Percentiles rank a stretch among this genome's conserved stretches.
These are phyloP conservation scores for Alternaria arborescens DNA, from an alignment of 2,329 filamentous ascomycete genomes.

Conservation along the genomic window DNA sequence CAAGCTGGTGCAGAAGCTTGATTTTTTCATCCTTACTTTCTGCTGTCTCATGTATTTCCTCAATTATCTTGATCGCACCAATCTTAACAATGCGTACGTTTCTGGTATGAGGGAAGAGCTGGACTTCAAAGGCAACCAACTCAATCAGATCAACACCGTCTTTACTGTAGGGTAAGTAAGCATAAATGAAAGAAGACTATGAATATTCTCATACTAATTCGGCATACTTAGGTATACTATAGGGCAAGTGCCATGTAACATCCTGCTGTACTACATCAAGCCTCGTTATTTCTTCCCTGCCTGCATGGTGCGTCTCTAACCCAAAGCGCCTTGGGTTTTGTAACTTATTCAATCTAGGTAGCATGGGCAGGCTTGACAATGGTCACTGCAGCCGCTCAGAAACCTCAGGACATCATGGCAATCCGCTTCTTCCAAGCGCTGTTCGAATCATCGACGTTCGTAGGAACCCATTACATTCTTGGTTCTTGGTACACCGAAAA, in stretches of 20 bases:
- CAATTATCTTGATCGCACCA: slow-evolving; percentile 50
- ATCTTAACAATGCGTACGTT: slow-evolving; percentile 55
- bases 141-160: slow-evolving; percentile 58
- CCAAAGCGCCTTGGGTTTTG: neutral
- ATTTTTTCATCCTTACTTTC: slow-evolving; percentile 71
- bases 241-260: slow-evolving; percentile 59
- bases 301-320: slow-evolving; percentile 62
- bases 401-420: slow-evolving; percentile 65
- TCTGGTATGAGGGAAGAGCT: slow-evolving; percentile 55
- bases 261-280: slow-evolving; percentile 68
- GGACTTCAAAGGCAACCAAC: slow-evolving; percentile 50
- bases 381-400: slow-evolving; percentile 63
- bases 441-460: slow-evolving; percentile 65
- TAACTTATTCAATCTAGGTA: slow-evolving; percentile 18
- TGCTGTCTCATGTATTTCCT: slow-evolving; percentile 63
- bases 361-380: slow-evolving; percentile 72
- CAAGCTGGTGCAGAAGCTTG: slow-evolving; percentile 65
- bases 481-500: slow-evolving; percentile 68
- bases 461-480: slow-evolving; percentile 66
- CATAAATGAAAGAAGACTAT: neutral
- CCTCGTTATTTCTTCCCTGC: slow-evolving; percentile 70
- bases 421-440: slow-evolving; percentile 65
- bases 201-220: neutral
- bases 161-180: slow-evolving; percentile 41
- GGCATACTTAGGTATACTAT: slow-evolving; percentile 51